phyloP scores from a whole-genome alignment of 2,329 filamentous ascomycete genomes.

The Diaporthe sp. region DNA sequence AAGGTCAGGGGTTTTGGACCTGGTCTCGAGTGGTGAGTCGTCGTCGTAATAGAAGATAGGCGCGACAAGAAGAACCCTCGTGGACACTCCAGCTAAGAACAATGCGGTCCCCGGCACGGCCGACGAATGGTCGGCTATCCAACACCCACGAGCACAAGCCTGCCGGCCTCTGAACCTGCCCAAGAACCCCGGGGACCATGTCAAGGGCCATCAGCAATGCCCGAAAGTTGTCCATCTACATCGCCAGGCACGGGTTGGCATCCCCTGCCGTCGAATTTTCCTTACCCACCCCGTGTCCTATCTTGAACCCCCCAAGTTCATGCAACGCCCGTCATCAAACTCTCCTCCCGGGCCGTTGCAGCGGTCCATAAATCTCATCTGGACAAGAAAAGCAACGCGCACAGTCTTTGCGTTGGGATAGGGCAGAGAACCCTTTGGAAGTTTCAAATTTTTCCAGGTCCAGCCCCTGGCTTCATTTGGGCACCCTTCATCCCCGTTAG shows the following conservation, averaged over 20 bases:
- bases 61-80: neutral
- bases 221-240: neutral
- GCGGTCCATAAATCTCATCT: slow-evolving; percentile 15
- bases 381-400: slow-evolving; percentile 25
- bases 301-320: neutral
- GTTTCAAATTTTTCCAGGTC: neutral
- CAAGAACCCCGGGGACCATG: neutral
- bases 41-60: neutral
- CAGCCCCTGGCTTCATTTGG: neutral
- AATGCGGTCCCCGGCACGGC: neutral
- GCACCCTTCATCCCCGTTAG: neutral
- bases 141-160: neutral
- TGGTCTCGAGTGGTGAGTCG: neutral
- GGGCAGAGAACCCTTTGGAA: neutral
- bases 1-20: neutral
- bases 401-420: neutral
- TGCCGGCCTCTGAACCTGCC: neutral
- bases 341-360: slow-evolving; percentile 14
- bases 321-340: slow-evolving; percentile 20
- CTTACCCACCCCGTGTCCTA: slow-evolving; percentile 14
- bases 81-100: neutral
- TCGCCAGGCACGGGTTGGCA: slow-evolving; percentile 11
- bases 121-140: neutral
- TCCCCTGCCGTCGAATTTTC: neutral
- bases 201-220: neutral